Percentiles rank a stretch among this genome's conserved stretches.
Conservation (phyloP, 306 rosid genomes). For the Medicago arabica region DNA sequence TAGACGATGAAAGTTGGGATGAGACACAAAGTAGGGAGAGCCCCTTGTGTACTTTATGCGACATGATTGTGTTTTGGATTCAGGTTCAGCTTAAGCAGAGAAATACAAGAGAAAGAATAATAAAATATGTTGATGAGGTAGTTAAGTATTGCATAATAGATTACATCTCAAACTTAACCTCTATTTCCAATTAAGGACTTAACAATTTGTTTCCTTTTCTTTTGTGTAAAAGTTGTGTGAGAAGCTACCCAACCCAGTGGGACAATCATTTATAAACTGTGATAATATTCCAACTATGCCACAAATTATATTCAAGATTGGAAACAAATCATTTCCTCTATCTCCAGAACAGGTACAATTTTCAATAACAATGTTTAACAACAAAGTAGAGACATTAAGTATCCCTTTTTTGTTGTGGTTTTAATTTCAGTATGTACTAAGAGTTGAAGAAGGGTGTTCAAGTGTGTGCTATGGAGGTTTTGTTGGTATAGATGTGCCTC, state of each 20-base stretch:
- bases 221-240: conserved; percentile 60
- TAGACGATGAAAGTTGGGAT: conserved; percentile 42
- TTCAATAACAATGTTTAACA: neutral
- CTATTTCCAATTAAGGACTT: neutral
- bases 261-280: conserved; percentile 67
- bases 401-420: neutral
- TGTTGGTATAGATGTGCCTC: conserved; percentile 71
- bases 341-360: conserved; percentile 64
- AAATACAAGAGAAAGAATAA: conserved; percentile 57
- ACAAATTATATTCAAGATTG: conserved; percentile 58
- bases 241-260: conserved; percentile 71
- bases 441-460: conserved; percentile 58
- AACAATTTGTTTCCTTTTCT: neutral
- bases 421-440: conserved; percentile 59
- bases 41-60: conserved; percentile 41
- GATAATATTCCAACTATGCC: conserved; percentile 56
- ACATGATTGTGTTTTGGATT: conserved; percentile 47
- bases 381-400: neutral
- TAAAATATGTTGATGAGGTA: conserved; percentile 66
- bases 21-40: conserved; percentile 47
- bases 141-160: neutral
- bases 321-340: conserved; percentile 66
- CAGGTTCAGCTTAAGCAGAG: conserved; percentile 73
- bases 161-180: neutral
- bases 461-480: conserved; percentile 69